phyloP scores from a whole-genome alignment of 345 rosid genomes.

The Abelmoschus esculentus region DNA sequence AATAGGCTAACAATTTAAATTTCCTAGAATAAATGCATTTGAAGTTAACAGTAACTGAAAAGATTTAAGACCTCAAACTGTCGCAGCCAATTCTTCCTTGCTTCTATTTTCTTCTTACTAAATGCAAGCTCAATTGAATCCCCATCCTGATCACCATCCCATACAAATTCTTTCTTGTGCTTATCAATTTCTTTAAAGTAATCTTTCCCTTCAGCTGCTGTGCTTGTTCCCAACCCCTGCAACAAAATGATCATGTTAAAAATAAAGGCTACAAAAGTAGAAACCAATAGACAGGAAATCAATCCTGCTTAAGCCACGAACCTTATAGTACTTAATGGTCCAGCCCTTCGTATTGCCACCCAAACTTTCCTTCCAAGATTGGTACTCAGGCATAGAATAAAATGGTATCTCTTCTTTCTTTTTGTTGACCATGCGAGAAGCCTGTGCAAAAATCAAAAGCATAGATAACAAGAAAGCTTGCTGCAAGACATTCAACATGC shows the following conservation, averaged over 20 bases:
- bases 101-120: slow-evolving; percentile 92
- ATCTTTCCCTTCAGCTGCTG: slow-evolving; percentile 61
- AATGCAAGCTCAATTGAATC: slow-evolving; percentile 95
- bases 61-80: slow-evolving; percentile 51
- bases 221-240: slow-evolving; percentile 96
- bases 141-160: slow-evolving; percentile 78
- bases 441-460: slow-evolving; percentile 33
- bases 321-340: slow-evolving; percentile 96
- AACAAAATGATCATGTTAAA: background rate
- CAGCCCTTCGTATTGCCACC: slow-evolving; percentile 61
- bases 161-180: slow-evolving; percentile 83
- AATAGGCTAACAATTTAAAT: background rate
- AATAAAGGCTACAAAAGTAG: background rate
- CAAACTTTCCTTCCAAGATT: slow-evolving; percentile 74
- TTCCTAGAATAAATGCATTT: background rate
- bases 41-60: background rate
- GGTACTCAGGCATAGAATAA: slow-evolving; percentile 92
- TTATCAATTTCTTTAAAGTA: slow-evolving; percentile 49
- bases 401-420: slow-evolving; percentile 35
- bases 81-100: slow-evolving; percentile 92
- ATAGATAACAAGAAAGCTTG: background rate
- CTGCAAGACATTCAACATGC: background rate
- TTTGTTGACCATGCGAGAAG: slow-evolving; percentile 31
- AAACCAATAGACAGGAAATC: background rate
- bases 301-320: slow-evolving; percentile 17